Evolutionary conservation across 1,139 yeast genomes (phyloP).

Genomic region (Pichia sorboxylosa): DNA sequence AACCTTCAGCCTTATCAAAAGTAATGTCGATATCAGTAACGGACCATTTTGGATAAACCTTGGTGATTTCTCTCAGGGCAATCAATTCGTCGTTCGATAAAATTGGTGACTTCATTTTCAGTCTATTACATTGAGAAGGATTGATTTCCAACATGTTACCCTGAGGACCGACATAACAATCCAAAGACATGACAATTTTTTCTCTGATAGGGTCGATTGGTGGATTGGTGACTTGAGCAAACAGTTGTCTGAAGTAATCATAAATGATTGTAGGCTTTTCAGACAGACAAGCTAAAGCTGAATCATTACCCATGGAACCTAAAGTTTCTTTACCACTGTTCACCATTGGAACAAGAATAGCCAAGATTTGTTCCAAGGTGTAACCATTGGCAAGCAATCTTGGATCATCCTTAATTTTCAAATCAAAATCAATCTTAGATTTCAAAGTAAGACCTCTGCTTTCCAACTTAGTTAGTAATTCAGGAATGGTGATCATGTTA

Average conservation of each 20-base stretch:
- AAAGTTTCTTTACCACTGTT: constrained; percentile 82
- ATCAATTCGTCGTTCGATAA: constrained; percentile 60
- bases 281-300: constrained; percentile 91
- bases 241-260: constrained; percentile 91
- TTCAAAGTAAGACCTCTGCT: constrained; percentile 33
- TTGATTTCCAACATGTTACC: constrained; percentile 91
- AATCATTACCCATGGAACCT: constrained; percentile 98
- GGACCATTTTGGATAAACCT: constrained; percentile 79
- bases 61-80: constrained; percentile 61
- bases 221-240: constrained; percentile 97
- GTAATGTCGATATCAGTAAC: constrained; percentile 78
- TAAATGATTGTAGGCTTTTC: constrained; percentile 84
- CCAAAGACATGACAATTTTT: constrained; percentile 91
- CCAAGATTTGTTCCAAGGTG: constrained; percentile 79
- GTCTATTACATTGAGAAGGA: constrained; percentile 82
- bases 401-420: constrained; percentile 66
- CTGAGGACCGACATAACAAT: constrained; percentile 95
- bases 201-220: constrained; percentile 98
- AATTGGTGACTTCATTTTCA: constrained; percentile 74
- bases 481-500: constrained; percentile 74
- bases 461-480: constrained; percentile 49
- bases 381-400: constrained; percentile 81
- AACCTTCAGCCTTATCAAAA: constrained; percentile 73
- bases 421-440: constrained; percentile 24
- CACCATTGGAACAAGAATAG: constrained; percentile 90